Evolutionary conservation across 176 grass and related monocot genomes (phyloP), one percentile per base, ranked within the genome.

Genomic region (Leersia perrieri): DNA sequence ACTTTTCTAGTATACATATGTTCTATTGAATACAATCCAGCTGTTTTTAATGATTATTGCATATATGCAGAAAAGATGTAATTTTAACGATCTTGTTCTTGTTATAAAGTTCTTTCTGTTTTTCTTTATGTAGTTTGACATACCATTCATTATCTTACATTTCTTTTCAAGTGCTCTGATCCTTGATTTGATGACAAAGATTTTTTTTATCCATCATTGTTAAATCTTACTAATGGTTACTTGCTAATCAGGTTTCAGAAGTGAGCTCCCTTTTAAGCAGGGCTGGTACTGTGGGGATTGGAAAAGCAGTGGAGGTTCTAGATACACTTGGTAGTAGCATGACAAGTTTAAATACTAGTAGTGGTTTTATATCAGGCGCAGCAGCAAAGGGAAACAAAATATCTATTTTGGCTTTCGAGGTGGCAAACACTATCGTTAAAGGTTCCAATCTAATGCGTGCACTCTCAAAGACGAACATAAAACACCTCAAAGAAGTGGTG

Each of bases 321-420:
- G 93, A 99, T 53, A 96, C 97, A 65, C 93, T 99, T 18, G 97
- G 93, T 36, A 99, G 97, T 86, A 95, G 90, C 79, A 91, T 99
- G 89, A 82, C 93, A 61, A 90, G 64, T 86, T 88, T 99, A 79
- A 91, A 96, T 75, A 74, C 89, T 41, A 81, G 69, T 65, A 88
- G 84, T 88, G 87, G 49, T 53, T 99, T 99, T 82, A 88, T 91
- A 78, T 81, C 85, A 63, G 89, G 81, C 78, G 31, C 79, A 60
- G 76, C 73, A 72, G 69, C 88, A 63, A 98, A 96, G 81, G 89
- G 82, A 70, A 93, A 90, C 75, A 91, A 80, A 87, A 99, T 99
- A 90, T 85, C 73, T 38, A 94, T 99, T 88, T 79, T 99, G 82
- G 87, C 97, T 72, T 99, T 99, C 75, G 97, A 99, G 85, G 91